These are phyloP conservation scores for Cyclocybe cylindracea DNA, from an alignment of 768 basidiomycete genomes.

Conservation along the genomic window DNA sequence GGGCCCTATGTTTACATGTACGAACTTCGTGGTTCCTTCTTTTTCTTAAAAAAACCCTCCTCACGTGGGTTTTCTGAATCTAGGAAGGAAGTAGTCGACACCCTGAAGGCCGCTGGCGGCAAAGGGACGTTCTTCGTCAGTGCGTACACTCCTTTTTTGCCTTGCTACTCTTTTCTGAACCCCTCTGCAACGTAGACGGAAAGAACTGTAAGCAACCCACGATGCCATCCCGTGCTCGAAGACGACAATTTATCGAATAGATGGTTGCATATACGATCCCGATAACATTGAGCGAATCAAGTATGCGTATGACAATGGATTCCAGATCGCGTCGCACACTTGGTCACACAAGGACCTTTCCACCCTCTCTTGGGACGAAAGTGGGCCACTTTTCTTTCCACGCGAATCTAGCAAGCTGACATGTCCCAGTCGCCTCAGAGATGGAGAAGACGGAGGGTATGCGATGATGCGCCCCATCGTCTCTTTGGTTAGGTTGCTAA, in stretches of 20 bases:
- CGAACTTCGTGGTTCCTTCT: not conserved
- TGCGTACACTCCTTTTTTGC: constrained; percentile 14
- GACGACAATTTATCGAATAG: constrained; percentile 11
- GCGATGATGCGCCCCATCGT: not conserved
- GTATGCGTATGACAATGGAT: constrained; percentile 38
- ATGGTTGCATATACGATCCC: constrained; percentile 36
- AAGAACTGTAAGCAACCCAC: constrained; percentile 26
- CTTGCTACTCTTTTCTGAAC: not conserved
- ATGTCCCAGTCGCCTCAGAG: constrained; percentile 26
- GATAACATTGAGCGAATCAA: constrained; percentile 24
- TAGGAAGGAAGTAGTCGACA: constrained; percentile 32
- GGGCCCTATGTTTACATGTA: constrained; percentile 25
- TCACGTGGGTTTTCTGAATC: not conserved
- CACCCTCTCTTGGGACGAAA: constrained; percentile 26
- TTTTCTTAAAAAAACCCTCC: not conserved
- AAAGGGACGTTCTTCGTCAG: constrained; percentile 46
- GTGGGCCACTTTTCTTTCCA: constrained; percentile 15
- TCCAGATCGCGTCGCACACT: constrained; percentile 47
- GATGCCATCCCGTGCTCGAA: not conserved
- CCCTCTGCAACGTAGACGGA: constrained; percentile 23
- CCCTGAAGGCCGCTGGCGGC: constrained; percentile 25
- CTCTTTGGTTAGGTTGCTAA: not conserved
- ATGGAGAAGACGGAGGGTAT: constrained; percentile 33
- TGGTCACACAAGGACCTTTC: constrained; percentile 42
- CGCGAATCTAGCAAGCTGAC: too few relatives aligned